These are phyloP conservation scores for Fusarium nurragi DNA, from an alignment of 2,329 filamentous ascomycete species.

Conservation along the genomic window DNA sequence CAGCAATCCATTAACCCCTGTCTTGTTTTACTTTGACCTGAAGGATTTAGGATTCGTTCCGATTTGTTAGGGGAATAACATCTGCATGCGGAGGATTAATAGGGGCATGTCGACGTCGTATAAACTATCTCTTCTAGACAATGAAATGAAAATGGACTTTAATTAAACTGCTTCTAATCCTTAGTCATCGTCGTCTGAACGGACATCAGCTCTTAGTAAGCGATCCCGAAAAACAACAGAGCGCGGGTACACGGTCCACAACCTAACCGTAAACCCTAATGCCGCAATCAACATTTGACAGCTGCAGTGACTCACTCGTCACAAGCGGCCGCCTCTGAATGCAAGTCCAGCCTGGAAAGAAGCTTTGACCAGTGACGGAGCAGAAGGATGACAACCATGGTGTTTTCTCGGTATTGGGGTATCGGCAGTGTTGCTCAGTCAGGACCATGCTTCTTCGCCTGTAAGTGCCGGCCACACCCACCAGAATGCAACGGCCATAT, in stretches of 20 bases:
- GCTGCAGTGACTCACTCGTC: background rate
- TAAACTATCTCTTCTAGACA: background rate
- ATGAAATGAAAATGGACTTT: too few species aligned
- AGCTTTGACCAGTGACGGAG: background rate
- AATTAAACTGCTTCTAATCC: background rate
- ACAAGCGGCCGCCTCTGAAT: background rate
- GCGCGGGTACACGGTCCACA: background rate
- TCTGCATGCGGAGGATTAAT: too few species aligned
- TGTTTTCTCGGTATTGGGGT: background rate
- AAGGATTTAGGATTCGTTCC: background rate
- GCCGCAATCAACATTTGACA: slow-evolving; percentile 2
- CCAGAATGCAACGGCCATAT: background rate
- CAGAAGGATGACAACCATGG: background rate
- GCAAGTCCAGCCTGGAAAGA: background rate
- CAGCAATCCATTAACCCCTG: background rate
- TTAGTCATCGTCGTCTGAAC: background rate
- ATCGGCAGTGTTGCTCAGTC: background rate
- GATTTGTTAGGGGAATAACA: too few species aligned
- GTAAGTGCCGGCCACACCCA: background rate
- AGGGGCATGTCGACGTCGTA: too few species aligned
- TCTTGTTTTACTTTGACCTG: background rate
- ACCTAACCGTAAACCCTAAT: background rate
- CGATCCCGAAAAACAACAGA: background rate
- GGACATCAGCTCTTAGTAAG: background rate
- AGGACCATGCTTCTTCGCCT: background rate